phyloP scores from a whole-genome alignment of 257 asterid genomes.

The Solanum dulcamara region DNA sequence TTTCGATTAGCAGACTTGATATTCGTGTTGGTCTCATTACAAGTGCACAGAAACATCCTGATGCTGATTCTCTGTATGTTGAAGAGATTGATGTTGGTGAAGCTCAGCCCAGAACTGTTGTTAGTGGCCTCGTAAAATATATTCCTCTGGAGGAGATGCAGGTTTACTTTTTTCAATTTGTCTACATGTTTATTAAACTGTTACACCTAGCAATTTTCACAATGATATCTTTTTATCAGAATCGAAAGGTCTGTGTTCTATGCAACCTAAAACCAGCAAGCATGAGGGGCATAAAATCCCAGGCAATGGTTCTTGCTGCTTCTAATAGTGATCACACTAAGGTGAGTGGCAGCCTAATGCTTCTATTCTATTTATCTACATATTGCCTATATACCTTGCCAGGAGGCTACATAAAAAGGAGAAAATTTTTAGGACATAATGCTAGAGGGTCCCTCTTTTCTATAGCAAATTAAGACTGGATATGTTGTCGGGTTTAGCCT shows the following conservation, averaged over 20 bases:
- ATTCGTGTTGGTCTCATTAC: slow-evolving; percentile 88
- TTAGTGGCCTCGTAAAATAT: slow-evolving; percentile 90
- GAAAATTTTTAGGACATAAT: background rate
- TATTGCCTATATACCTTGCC: background rate
- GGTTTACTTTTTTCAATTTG: slow-evolving; percentile 41
- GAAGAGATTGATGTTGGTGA: slow-evolving; percentile 98
- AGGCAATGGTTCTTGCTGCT: slow-evolving; percentile 98
- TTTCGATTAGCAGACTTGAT: slow-evolving; percentile 64
- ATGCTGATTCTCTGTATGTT: slow-evolving; percentile 90
- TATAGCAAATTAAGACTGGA: background rate
- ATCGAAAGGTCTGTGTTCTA: slow-evolving; percentile 91
- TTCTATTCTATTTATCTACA: background rate
- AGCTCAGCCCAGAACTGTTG: slow-evolving; percentile 80
- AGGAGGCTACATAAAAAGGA: background rate
- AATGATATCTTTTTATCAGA: slow-evolving; percentile 25
- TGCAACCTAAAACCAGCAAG: slow-evolving; percentile 92
- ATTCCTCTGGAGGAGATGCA: slow-evolving; percentile 92
- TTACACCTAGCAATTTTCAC: background rate
- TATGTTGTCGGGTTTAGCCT: background rate
- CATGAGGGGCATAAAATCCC: slow-evolving; percentile 94
- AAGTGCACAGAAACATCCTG: slow-evolving; percentile 81
- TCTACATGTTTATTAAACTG: background rate
- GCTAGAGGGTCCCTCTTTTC: background rate
- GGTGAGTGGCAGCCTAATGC: slow-evolving; percentile 20
- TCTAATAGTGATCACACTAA: slow-evolving; percentile 58